Base-by-base conservation (phyloP, 148 eudicot species). In the Vaccinium vitisidaea region DNA sequence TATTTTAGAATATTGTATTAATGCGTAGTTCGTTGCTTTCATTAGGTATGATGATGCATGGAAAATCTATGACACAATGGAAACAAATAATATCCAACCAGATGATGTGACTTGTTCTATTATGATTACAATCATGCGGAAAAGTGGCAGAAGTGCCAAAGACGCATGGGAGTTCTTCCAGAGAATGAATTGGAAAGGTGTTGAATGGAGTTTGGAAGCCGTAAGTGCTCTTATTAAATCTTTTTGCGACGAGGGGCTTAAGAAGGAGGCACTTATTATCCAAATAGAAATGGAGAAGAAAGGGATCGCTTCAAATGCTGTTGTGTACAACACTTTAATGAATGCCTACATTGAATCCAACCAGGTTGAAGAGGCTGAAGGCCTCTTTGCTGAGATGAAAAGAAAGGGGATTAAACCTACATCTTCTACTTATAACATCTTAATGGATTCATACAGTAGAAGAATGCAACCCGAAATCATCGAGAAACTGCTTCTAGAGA, bases 261-360 rank as follows among this genome's bases (percentile, higher is more conserved):
- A 87, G 83, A 95, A 92, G 65, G 98, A 97, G 87, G 98, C 99
- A 10, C 96, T 97, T 43, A 91, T 97, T 73, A 92, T 97, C 87
- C 98, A 93, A 85, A 88, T 83, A 85, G 96, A 95, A 88, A 93
- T 97, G 94, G 99, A 95, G 92, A 95, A 92, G 88, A 93, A 91
- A 81, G 98, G 99, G 58, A 90, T 94, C 56, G 84, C 94, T 75
- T 92, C 99, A 23, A 95, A 95, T 87, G 92, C 92, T 30, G 85
- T 95, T 46, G 84, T 97, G 49, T 97, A 97, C 71, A 95, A 95
- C 85, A 97, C 94, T 14, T 84, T 97, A 59, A 93, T 97, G 95
- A 93, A 95, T 86, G 93, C 96, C 25, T 93, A 93, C 77, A 80
- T 91, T 84, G 92, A 92, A 71, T 91, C 93, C 14, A 91, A 97